Evolutionary conservation across 2,329 filamentous ascomycete genomes (phyloP).

Genomic region (Cephalotrichum gorgonifer): DNA sequence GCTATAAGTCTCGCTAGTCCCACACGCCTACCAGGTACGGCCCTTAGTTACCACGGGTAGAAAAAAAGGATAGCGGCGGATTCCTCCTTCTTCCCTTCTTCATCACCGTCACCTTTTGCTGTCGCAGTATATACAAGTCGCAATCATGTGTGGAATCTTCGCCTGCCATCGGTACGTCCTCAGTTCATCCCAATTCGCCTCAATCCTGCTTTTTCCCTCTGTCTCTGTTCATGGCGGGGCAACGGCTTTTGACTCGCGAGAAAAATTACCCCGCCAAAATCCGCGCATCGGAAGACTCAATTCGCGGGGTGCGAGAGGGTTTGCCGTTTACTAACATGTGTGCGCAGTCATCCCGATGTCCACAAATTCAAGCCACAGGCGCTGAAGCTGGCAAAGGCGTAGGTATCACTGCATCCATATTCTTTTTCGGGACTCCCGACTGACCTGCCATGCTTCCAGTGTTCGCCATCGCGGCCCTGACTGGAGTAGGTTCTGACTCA

Average conservation of each 20-base stretch:
- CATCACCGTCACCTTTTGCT: not conserved
- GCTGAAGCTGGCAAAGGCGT: conserved; percentile 89
- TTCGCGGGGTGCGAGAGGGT: too few relatives aligned
- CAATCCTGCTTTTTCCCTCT: not conserved
- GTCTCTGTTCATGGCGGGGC: conserved; percentile 4
- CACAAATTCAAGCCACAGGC: conserved; percentile 94
- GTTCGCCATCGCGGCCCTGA: conserved; percentile 94
- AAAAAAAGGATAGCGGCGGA: not conserved
- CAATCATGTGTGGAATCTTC: conserved; percentile 92
- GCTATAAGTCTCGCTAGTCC: not conserved
- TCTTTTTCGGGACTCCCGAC: not conserved
- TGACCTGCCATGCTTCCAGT: conserved; percentile 30
- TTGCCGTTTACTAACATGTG: not conserved
- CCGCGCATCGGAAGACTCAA: not conserved
- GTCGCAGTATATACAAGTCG: conserved; percentile 13
- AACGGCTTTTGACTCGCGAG: not conserved
- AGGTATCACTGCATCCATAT: conserved; percentile 30
- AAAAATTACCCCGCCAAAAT: conserved; percentile 5
- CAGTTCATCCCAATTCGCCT: not conserved
- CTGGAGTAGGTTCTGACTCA: conserved; percentile 66
- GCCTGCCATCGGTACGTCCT: conserved; percentile 70
- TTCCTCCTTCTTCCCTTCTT: not conserved
- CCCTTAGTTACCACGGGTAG: not conserved
- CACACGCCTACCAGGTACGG: too few relatives aligned
- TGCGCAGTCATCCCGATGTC: conserved; percentile 73